Conservation (phyloP, 768 basidiomycete species). For the Cyclocybe cylindracea region DNA sequence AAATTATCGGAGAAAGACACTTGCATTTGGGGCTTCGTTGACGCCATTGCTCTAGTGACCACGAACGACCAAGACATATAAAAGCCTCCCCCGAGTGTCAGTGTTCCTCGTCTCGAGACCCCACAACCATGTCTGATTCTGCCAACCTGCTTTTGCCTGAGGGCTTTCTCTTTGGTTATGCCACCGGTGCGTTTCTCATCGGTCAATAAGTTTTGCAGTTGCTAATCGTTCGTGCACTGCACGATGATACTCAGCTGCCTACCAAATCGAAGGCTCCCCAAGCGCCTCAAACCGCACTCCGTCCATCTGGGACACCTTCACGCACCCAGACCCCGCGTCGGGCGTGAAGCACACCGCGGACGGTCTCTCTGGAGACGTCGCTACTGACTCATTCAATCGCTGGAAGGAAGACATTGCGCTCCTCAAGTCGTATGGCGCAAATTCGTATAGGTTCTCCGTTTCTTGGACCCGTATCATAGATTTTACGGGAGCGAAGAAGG, state of each 20-base stretch:
- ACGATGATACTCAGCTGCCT: conserved; percentile 44
- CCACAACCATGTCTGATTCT: no score
- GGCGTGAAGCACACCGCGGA: conserved; percentile 56
- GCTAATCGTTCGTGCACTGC: not conserved
- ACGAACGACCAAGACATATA: no score
- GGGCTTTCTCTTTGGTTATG: conserved; percentile 35
- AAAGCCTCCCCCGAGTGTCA: no score
- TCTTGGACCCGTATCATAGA: conserved; percentile 77
- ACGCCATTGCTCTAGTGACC: no score
- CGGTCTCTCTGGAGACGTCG: conserved; percentile 62
- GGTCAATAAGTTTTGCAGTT: not conserved
- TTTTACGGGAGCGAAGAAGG: conserved; percentile 14
- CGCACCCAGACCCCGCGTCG: conserved; percentile 37
- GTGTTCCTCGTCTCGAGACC: no score
- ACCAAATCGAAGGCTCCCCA: conserved; percentile 75
- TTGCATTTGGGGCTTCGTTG: no score
- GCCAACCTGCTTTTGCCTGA: conserved; percentile 19
- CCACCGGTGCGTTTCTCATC: conserved; percentile 26
- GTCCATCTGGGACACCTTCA: conserved; percentile 77
- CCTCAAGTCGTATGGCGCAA: conserved; percentile 62
- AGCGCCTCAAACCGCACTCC: conserved; percentile 55
- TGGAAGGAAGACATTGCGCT: conserved; percentile 69
- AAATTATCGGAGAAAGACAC: no score
- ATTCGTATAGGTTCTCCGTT: conserved; percentile 73
- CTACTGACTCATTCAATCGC: conserved; percentile 66